phyloP scores from a whole-genome alignment of 1,284 basidiomycete species.

The Phenoliferia sp. region DNA sequence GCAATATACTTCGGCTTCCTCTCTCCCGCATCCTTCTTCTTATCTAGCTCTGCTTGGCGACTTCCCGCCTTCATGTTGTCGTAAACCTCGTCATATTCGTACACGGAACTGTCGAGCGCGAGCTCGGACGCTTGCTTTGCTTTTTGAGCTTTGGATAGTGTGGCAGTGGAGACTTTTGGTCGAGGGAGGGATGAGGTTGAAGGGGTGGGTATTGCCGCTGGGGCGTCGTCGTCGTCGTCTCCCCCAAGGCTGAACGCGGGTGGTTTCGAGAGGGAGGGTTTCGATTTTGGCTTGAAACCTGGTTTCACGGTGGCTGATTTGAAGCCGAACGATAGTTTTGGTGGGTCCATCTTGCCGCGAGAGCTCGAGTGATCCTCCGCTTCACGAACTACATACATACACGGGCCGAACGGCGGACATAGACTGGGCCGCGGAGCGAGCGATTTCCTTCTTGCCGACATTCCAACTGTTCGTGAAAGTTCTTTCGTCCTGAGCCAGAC shows the following conservation, averaged over 20 bases:
- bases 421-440: too few species aligned
- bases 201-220: background rate
- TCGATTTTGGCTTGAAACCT: background rate
- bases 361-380: background rate
- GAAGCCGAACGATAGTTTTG: conserved; percentile 28
- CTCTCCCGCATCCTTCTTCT: conserved; percentile 49
- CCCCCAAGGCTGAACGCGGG: conserved; percentile 24
- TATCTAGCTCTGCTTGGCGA: conserved; percentile 63
- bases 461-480: too few species aligned
- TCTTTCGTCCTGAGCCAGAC: too few species aligned
- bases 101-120: conserved; percentile 78
- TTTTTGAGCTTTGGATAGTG: conserved; percentile 14
- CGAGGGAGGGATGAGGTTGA: background rate
- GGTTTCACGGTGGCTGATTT: conserved; percentile 15
- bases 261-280: conserved; percentile 4
- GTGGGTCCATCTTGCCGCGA: conserved; percentile 5
- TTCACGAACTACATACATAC: too few species aligned
- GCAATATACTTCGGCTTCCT: conserved; percentile 92
- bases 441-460: too few species aligned
- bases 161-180: conserved; percentile 14
- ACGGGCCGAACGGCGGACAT: too few species aligned
- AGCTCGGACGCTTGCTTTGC: conserved; percentile 50
- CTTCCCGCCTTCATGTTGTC: conserved; percentile 91
- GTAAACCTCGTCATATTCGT: conserved; percentile 94
- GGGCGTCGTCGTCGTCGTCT: conserved; percentile 32